These are phyloP conservation scores for Pisolithus thermaeus DNA, from an alignment of 1,284 basidiomycete species.

Conservation along the genomic window DNA sequence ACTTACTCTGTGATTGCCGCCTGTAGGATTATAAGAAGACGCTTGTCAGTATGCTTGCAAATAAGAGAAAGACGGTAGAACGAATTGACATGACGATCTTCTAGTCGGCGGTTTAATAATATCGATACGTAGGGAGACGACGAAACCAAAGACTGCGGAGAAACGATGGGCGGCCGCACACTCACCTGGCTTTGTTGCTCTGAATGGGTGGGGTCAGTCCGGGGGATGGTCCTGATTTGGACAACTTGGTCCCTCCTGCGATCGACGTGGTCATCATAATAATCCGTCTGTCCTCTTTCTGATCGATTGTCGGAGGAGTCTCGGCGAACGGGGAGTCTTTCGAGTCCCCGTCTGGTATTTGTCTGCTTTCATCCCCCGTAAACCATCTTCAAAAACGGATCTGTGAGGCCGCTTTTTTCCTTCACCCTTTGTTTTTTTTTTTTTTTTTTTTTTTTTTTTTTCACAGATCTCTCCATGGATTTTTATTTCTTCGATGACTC, in stretches of 20 bases:
- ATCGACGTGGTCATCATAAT: background rate
- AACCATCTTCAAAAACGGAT: background rate
- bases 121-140: background rate
- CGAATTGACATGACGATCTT: background rate
- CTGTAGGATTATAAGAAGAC: slow-evolving; percentile 34
- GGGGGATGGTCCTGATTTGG: background rate
- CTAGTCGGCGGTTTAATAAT: background rate
- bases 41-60: slow-evolving; percentile 14
- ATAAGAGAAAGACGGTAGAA: background rate
- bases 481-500: background rate
- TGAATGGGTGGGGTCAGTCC: background rate
- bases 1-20: slow-evolving; percentile 74
- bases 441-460: background rate
- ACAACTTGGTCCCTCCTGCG: background rate
- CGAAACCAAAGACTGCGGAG: background rate
- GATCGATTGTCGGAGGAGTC: background rate
- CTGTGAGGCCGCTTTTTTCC: background rate
- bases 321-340: background rate
- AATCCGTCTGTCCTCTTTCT: background rate
- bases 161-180: background rate
- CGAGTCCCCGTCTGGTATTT: background rate
- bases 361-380: background rate
- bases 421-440: background rate
- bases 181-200: background rate
- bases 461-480: background rate